Evolutionary conservation across 108 stramenopile species (phyloP).

Genomic region (Stephanodiscus minutulus): DNA sequence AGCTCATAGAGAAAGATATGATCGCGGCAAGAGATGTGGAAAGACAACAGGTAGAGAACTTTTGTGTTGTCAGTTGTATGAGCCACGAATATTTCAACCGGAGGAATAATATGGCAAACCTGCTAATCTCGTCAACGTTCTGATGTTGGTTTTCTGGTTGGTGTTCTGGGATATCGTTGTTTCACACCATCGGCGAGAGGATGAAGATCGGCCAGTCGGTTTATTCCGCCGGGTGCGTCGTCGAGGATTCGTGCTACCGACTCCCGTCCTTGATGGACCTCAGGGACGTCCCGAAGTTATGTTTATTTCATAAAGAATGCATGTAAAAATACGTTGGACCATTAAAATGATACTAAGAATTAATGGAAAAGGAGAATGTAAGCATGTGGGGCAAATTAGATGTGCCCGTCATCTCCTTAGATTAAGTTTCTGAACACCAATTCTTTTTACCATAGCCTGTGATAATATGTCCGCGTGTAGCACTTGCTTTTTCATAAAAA

Average conservation of each 20-base stretch:
- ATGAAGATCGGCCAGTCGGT: constrained; percentile 77
- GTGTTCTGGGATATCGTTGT: constrained; percentile 74
- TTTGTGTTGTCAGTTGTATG: neutral
- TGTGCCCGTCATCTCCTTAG: no score
- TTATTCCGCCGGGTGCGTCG: constrained; percentile 21
- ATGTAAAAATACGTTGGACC: no score
- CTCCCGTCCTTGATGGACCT: neutral
- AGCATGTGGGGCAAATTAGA: no score
- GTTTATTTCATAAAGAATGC: no score
- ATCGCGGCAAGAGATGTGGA: neutral
- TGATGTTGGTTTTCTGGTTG: no score
- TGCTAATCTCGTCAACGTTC: no score
- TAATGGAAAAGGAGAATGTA: no score
- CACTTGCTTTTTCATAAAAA: neutral
- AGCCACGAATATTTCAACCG: no score
- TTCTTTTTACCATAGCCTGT: no score
- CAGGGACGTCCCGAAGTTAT: constrained; percentile 13
- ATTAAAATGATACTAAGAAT: no score
- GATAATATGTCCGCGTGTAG: neutral
- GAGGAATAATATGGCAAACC: no score
- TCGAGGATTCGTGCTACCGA: constrained; percentile 37
- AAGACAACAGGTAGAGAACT: neutral
- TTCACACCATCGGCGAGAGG: constrained; percentile 81
- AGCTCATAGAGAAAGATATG: neutral
- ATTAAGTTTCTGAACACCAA: no score